phyloP scores from a whole-genome alignment of 768 basidiomycete genomes.

The Suillus americanus region DNA sequence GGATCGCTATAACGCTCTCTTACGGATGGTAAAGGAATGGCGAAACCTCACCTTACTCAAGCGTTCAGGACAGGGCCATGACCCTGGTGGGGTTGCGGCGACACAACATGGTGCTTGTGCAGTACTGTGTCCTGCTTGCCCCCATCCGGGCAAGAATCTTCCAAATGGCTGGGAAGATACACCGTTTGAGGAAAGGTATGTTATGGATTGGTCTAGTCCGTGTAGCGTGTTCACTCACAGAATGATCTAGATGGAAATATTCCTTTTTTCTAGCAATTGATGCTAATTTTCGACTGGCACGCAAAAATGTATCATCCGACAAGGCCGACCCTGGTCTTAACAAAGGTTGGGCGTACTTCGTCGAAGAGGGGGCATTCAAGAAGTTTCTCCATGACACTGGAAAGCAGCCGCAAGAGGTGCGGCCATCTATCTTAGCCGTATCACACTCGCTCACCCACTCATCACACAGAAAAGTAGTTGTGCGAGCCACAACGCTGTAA shows the following conservation, averaged over 20 bases:
- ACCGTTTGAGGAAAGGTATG: neutral
- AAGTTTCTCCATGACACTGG: constrained; percentile 14
- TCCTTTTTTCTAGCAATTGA: constrained; percentile 28
- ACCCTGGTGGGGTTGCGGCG: neutral
- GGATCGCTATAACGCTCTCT: no score
- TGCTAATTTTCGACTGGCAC: constrained; percentile 33
- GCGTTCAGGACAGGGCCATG: constrained; percentile 12
- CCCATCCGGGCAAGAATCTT: constrained; percentile 11
- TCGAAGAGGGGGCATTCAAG: constrained; percentile 21
- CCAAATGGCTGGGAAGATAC: constrained; percentile 4
- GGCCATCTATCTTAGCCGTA: neutral
- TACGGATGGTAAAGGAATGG: constrained; percentile 1
- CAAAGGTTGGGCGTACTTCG: constrained; percentile 26
- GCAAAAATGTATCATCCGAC: constrained; percentile 17
- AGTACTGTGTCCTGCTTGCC: constrained; percentile 16
- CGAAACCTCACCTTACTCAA: constrained; percentile 14
- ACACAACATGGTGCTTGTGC: constrained; percentile 9
- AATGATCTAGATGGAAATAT: constrained; percentile 27
- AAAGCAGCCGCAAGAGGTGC: constrained; percentile 21
- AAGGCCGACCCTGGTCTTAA: constrained; percentile 22
- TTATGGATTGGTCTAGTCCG: neutral
- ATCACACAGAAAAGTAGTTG: no score
- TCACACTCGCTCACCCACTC: neutral
- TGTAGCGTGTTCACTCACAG: neutral
- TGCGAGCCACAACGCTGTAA: no score